Conservation (phyloP, 2,329 filamentous ascomycete species). For the Aspergillus sp. region DNA sequence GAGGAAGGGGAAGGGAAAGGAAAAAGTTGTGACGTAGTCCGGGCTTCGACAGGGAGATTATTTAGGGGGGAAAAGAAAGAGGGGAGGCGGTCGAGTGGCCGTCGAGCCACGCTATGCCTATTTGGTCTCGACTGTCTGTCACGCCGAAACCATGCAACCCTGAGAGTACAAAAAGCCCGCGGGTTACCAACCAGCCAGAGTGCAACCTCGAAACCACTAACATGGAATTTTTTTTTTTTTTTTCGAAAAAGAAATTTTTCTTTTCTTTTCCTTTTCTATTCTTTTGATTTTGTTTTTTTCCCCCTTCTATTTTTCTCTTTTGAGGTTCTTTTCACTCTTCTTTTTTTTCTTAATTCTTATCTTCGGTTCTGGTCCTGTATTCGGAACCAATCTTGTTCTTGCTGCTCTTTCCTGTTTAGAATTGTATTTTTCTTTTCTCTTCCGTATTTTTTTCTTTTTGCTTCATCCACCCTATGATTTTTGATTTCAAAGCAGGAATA, state of each 20-base stretch:
- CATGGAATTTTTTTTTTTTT: not conserved
- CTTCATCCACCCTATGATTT: not conserved
- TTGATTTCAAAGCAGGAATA: constrained; percentile 7
- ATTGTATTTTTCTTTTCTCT: not conserved
- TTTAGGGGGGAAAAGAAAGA: constrained; percentile 34
- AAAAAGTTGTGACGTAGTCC: constrained; percentile 42
- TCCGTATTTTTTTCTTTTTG: constrained; percentile 2
- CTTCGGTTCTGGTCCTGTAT: not conserved
- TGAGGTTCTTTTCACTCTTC: not conserved
- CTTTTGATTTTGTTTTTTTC: not conserved
- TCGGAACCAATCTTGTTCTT: not conserved
- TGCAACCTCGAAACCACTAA: constrained; percentile 13
- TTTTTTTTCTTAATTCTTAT: not conserved
- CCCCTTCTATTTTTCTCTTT: not conserved
- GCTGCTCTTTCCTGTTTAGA: not conserved
- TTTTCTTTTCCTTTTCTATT: not conserved
- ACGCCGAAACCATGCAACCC: constrained; percentile 24
- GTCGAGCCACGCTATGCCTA: constrained; percentile 20
- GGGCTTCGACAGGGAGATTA: constrained; percentile 34
- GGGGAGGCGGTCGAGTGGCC: constrained; percentile 29
- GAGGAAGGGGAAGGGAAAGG: constrained; percentile 12
- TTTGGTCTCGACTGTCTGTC: constrained; percentile 17
- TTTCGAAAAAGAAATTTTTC: not conserved
- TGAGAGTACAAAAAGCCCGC: constrained; percentile 26
- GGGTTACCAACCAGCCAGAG: constrained; percentile 17